Base-by-base conservation (phyloP, 768 basidiomycete species). In the Pisolithus orientalis region DNA sequence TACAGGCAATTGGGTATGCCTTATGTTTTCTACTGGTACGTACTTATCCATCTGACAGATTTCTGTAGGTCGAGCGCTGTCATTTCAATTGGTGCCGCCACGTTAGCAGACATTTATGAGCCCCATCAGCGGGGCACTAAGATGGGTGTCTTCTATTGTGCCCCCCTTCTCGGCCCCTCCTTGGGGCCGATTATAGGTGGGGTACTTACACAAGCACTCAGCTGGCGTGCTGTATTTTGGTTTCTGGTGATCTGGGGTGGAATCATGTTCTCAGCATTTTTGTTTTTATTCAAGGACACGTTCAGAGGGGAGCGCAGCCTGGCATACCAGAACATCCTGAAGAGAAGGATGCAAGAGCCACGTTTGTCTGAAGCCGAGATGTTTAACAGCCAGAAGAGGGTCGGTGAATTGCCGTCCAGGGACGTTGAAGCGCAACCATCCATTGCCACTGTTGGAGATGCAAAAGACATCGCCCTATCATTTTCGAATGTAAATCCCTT, bases 141-240 rank as follows among this genome's bases (percentile, higher is more conserved):
- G 77, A 84, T 92, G 78, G 90, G 91, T 0, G 69, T 91, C 16
- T 92, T 84, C 66, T 92, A 90, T 59, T 79, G 83, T 10, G 84
- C 90, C 3, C 89, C 90, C 0, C 76, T 92, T 3, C 75, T 93
- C 3, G 90, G 89, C 0, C 83, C 84, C 1, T 73, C 79, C 1
- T 56, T 87, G 1, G 87, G 87, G 0, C 82, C 86, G 1, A 76
- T 90, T 29, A 59, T 90, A 32, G 89, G 89, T 5, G 87, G 90
- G 1, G 78, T 69, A 0, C 71, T 91, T 4, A 83, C 88, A 0
- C 75, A 83, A 50, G 78, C 72, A 0, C 81, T 85, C 62, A 74
- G 70, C 53, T 95, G 94, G 94, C 80, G 92, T 32, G 82, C 85
- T 0, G 80, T 87, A 1, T 92, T 95, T 68, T 94, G 88, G 80